These are phyloP conservation scores for Ligustrum vulgare DNA, from an alignment of 257 asterid genomes.

Conservation along the genomic window DNA sequence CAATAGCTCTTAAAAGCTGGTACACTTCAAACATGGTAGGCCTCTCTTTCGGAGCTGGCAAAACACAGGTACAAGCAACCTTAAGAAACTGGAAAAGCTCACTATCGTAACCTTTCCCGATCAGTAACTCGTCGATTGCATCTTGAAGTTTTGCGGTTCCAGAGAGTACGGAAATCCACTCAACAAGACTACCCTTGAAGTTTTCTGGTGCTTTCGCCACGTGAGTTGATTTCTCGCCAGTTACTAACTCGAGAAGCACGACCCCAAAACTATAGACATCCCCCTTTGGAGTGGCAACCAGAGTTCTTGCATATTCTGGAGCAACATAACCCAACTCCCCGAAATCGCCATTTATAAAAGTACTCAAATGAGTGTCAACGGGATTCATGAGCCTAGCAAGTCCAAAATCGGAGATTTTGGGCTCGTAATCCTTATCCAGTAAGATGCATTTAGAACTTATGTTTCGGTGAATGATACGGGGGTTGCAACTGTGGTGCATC, in stretches of 20 bases:
- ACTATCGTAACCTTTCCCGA: constrained; percentile 36
- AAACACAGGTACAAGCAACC: constrained; percentile 51
- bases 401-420: constrained; percentile 51
- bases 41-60: constrained; percentile 47
- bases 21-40: constrained; percentile 58
- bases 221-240: constrained; percentile 39
- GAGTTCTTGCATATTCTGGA: constrained; percentile 48
- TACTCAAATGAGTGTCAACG: constrained; percentile 53
- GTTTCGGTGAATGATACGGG: constrained; percentile 44
- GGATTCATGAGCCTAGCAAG: constrained; percentile 66
- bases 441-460: constrained; percentile 49
- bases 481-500: constrained; percentile 49
- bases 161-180: constrained; percentile 47
- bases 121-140: constrained; percentile 39
- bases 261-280: constrained; percentile 59
- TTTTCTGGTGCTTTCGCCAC: constrained; percentile 45
- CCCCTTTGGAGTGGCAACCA: constrained; percentile 56
- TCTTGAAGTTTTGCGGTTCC: constrained; percentile 44
- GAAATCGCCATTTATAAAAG: constrained; percentile 53
- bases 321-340: constrained; percentile 61
- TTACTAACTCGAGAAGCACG: constrained; percentile 55
- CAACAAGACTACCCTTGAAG: constrained; percentile 52
- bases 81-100: constrained; percentile 51
- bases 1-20: constrained; percentile 47
- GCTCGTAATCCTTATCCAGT: constrained; percentile 37